Evolutionary conservation across 2,329 filamentous ascomycete species (phyloP), one percentile per base, ranked within the genome.

Genomic region (Talaromyces sp.): DNA sequence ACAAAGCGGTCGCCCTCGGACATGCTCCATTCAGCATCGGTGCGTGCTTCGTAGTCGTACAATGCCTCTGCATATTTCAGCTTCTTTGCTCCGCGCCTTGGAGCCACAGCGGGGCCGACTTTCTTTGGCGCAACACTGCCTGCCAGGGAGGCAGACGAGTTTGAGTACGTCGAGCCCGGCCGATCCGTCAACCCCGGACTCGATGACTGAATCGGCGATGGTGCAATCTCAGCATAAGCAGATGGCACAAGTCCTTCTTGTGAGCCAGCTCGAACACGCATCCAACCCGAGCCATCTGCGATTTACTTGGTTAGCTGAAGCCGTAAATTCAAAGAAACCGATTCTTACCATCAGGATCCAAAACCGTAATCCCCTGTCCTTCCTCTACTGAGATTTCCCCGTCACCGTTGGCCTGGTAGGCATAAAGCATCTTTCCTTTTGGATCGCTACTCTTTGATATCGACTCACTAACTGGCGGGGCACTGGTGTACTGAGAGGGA

Each of bases 61-160:
- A 97, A 66, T 1, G 94, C 94, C 72, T 96, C 90, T 1, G 95
- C 93, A 68, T 97, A 96, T 70, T 89, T 91, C 38, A 97, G 81
- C 74, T 96, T 96, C 84, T 96, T 97, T 3, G 92, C 92, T 14
- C 92, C 92, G 10, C 92, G 86, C 66, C 88, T 88, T 3, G 94
- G 94, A 14, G 94, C 94, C 4, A 99, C 94, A 0, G 88, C 92
- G 0, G 92, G 92, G 0, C 92, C 92, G 73, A 95, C 92, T 76
- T 95, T 96, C 79, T 92, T 96, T 43, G 73, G 69, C 3, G 78
- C 75, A 8, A 79, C 75, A 61, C 81, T 83, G 57, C 80, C 81
- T 1, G 81, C 78, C 11, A 91, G 77, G 0, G 89, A 92, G 4
- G 86, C 86, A 3, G 86, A 86, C 9, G 89, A 92, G 65, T 86